Evolutionary conservation across 257 asterid species (phyloP).

Genomic region (Lycium barbarum): DNA sequence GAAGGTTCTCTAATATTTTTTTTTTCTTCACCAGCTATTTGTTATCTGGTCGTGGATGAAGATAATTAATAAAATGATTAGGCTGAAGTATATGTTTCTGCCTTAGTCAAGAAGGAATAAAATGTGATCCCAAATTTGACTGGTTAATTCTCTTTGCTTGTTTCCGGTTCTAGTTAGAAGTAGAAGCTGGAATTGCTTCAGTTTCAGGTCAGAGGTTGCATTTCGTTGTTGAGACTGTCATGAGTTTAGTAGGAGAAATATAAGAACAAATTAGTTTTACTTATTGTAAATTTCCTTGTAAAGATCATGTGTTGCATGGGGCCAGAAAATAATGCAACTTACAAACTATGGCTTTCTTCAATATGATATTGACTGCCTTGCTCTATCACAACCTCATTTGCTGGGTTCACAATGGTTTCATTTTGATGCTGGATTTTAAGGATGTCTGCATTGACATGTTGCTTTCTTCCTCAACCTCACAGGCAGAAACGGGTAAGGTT

Average conservation of each 20-base stretch:
- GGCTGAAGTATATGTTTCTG: slow-evolving; percentile 6
- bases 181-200: slow-evolving; percentile 15
- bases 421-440: neutral
- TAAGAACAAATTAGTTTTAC: neutral
- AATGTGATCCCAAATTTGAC: neutral
- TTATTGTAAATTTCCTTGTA: neutral
- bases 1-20: neutral
- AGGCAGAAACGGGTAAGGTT: slow-evolving; percentile 87
- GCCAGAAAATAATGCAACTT: neutral
- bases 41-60: neutral
- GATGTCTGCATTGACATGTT: neutral
- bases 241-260: neutral
- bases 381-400: neutral
- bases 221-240: neutral
- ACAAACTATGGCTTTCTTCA: neutral
- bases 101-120: slow-evolving; percentile 4
- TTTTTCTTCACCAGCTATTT: slow-evolving; percentile 21
- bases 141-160: neutral
- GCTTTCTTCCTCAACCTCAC: slow-evolving; percentile 25
- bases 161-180: neutral
- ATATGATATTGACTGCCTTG: neutral
- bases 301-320: neutral
- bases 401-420: slow-evolving; percentile 4
- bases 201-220: neutral
- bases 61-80: neutral